Conservation (phyloP, 108 stramenopile species). For the Stephanodiscus minutulus region DNA sequence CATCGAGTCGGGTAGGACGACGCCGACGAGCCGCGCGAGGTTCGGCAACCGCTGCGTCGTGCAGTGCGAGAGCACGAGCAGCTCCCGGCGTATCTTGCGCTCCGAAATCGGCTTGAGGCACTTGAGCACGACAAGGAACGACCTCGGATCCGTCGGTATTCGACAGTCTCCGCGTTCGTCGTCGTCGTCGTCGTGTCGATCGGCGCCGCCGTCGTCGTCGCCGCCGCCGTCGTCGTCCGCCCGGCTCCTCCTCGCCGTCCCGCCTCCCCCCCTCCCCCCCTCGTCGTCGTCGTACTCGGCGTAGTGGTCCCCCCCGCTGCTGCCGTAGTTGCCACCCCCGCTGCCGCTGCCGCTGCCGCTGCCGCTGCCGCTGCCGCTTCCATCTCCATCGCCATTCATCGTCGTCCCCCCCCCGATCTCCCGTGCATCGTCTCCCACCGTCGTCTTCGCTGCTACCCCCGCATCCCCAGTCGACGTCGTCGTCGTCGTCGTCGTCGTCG, state of each 20-base stretch:
- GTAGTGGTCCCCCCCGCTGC: neutral
- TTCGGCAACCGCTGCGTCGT: conserved; percentile 60
- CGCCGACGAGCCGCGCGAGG: conserved; percentile 61
- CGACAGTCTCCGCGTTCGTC: neutral
- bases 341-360: too few species aligned
- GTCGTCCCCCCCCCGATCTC: too few species aligned
- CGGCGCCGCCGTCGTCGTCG: neutral
- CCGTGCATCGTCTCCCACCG: too few species aligned
- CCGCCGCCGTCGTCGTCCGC: neutral
- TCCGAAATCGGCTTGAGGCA: conserved; percentile 86
- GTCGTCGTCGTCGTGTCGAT: conserved; percentile 2
- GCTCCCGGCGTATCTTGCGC: conserved; percentile 82
- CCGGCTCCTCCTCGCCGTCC: neutral
- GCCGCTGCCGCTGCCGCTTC: too few species aligned
- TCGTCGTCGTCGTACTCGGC: neutral
- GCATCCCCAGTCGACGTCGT: too few species aligned
- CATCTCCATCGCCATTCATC: too few species aligned
- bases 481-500: too few species aligned
- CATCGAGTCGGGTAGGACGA: conserved; percentile 47
- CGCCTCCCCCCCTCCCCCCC: neutral
- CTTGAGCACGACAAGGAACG: conserved; percentile 63
- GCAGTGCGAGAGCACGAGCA: conserved; percentile 72
- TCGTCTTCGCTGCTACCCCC: too few species aligned
- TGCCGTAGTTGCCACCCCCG: neutral
- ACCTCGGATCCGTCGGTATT: neutral